Evolutionary conservation across 371 early-diverging fungal species (phyloP).

Genomic region (Batkoa obscura): DNA sequence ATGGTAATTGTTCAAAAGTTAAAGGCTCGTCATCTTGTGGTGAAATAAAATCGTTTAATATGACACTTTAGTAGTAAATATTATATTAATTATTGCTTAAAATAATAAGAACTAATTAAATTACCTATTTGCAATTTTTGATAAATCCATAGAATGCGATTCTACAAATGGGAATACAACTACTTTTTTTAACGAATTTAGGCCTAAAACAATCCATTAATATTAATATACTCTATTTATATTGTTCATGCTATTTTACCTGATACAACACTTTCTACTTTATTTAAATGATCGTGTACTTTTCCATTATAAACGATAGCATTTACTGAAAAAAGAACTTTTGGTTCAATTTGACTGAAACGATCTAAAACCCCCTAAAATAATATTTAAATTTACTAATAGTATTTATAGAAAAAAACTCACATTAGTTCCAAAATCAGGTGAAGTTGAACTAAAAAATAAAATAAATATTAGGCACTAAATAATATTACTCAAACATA

Average conservation of each 20-base stretch:
- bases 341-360: constrained; percentile 87
- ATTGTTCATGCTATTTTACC: constrained; percentile 10
- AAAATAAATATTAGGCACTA: constrained; percentile 3
- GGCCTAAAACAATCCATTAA: no score
- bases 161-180: constrained; percentile 55
- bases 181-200: constrained; percentile 23
- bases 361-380: constrained; percentile 76
- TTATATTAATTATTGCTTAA: constrained; percentile 23
- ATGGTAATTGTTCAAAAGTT: constrained; percentile 64
- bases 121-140: constrained; percentile 19
- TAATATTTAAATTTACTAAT: not conserved
- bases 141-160: constrained; percentile 13
- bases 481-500: constrained; percentile 12
- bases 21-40: constrained; percentile 14
- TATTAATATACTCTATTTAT: no score
- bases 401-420: constrained; percentile 8
- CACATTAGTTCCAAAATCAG: constrained; percentile 81
- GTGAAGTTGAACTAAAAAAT: constrained; percentile 49
- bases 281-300: constrained; percentile 55
- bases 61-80: not conserved
- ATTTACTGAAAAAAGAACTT: constrained; percentile 78
- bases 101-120: not conserved
- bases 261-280: constrained; percentile 45
- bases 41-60: constrained; percentile 3
- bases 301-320: constrained; percentile 80